phyloP scores from a whole-genome alignment of 2,329 filamentous ascomycete species.

The Pseudogymnoascus sp. region DNA sequence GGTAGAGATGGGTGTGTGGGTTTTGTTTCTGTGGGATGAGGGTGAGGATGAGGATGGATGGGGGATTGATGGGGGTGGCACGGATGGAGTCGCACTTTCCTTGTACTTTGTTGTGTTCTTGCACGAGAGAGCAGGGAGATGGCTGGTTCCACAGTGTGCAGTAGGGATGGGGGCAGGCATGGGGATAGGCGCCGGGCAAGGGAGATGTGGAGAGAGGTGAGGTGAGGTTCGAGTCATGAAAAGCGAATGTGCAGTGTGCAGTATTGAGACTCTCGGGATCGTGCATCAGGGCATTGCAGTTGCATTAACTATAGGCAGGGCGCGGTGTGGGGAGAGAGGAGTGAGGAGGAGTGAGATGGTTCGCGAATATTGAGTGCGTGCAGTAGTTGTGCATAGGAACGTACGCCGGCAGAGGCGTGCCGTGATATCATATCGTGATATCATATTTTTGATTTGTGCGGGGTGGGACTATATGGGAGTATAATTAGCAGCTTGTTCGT shows the following conservation, averaged over 20 bases:
- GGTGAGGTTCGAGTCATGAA: background rate
- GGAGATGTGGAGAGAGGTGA: background rate
- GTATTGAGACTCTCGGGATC: background rate
- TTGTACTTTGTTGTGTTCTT: too few species aligned
- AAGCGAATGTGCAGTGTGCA: too few species aligned
- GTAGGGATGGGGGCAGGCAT: background rate
- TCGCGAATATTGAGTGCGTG: background rate
- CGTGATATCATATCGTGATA: background rate
- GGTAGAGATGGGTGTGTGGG: too few species aligned
- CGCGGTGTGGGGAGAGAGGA: background rate
- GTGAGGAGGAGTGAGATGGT: background rate
- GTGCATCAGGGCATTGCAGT: background rate
- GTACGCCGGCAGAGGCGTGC: background rate
- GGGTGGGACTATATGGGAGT: too few species aligned
- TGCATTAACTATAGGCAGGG: background rate
- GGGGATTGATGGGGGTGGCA: background rate
- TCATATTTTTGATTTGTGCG: too few species aligned
- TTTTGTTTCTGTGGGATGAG: too few species aligned
- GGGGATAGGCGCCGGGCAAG: background rate
- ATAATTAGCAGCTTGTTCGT: background rate
- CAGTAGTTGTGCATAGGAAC: background rate
- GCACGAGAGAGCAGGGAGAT: background rate
- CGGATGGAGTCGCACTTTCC: background rate
- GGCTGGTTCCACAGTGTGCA: background rate
- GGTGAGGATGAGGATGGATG: background rate